Percentiles rank a stretch among this genome's conserved stretches.
These are phyloP conservation scores for Umbellularia californica DNA, from an alignment of 164 flowering plant species.

Conservation along the genomic window DNA sequence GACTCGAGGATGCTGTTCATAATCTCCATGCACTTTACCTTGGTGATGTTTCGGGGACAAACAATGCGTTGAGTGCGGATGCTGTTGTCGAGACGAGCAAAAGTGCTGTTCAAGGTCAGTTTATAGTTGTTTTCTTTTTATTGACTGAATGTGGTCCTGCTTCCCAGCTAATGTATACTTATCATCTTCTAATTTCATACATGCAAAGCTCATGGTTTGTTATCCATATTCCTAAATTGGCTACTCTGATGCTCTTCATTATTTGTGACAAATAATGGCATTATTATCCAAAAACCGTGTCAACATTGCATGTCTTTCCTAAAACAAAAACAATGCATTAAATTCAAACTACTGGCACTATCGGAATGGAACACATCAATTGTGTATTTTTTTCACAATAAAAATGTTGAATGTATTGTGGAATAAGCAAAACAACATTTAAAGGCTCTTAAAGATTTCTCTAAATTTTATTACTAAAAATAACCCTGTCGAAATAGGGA, in stretches of 20 bases:
- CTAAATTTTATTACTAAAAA: too few relatives aligned
- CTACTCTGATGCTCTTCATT: not conserved
- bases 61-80: conserved; percentile 2
- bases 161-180: not conserved
- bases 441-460: too few relatives aligned
- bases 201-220: not conserved
- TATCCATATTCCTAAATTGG: not conserved
- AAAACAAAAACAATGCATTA: too few relatives aligned
- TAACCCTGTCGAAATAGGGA: too few relatives aligned
- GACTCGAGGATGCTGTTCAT: conserved; percentile 21
- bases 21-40: conserved; percentile 17
- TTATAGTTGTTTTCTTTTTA: not conserved
- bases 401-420: too few relatives aligned
- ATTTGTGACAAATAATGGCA: too few relatives aligned
- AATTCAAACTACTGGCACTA: too few relatives aligned
- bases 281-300: too few relatives aligned
- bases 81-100: conserved; percentile 9
- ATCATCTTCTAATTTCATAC: not conserved
- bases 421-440: too few relatives aligned
- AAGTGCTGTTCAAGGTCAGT: conserved; percentile 14
- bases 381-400: too few relatives aligned
- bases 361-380: too few relatives aligned
- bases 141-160: not conserved
- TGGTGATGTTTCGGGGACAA: conserved; percentile 9
- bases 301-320: too few relatives aligned